Evolutionary conservation across 2,329 filamentous ascomycete genomes (phyloP).

Genomic region (Ceratocystis harringtonii): DNA sequence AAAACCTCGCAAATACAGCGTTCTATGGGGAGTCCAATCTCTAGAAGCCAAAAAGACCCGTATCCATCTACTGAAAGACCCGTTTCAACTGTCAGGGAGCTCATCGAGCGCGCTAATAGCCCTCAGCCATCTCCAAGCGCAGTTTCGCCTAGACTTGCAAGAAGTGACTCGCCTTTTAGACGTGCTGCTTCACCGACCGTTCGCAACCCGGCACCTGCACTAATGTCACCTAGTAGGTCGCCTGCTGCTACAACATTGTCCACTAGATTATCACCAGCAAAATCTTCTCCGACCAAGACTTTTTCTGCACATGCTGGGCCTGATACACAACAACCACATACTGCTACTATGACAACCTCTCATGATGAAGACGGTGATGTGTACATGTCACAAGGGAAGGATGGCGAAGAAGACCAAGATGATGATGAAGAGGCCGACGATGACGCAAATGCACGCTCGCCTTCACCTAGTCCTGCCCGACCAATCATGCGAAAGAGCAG

Average conservation of each 20-base stretch:
- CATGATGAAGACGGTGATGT: constrained; percentile 13
- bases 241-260: neutral
- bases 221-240: neutral
- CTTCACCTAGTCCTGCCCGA: constrained; percentile 58
- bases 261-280: constrained; percentile 1
- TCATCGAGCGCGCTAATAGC: neutral
- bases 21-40: neutral
- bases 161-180: constrained; percentile 5
- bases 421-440: constrained; percentile 26
- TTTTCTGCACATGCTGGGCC: neutral
- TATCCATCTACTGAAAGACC: neutral
- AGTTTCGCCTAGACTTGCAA: constrained; percentile 8
- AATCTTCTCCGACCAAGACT: neutral
- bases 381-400: constrained; percentile 16
- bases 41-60: neutral
- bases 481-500: constrained; percentile 82
- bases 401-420: neutral
- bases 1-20: neutral
- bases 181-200: constrained; percentile 9
- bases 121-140: constrained; percentile 5
- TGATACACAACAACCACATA: neutral
- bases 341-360: neutral
- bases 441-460: constrained; percentile 46
- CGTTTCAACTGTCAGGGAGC: neutral
- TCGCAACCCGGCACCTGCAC: neutral